Conservation (phyloP, 2,329 filamentous ascomycete genomes). For the Alternaria infectoria region DNA sequence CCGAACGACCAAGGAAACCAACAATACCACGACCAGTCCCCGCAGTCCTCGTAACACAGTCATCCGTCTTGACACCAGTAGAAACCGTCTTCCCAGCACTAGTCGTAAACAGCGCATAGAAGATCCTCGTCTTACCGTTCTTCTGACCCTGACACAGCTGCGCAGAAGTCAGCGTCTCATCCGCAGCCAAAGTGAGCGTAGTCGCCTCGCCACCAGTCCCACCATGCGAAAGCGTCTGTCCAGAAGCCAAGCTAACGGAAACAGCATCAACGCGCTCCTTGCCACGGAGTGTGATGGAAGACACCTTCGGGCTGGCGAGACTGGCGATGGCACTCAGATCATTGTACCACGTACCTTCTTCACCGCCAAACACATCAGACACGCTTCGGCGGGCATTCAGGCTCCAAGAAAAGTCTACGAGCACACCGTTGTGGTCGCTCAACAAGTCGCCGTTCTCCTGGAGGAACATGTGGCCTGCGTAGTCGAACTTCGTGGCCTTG, state of each 20-base stretch:
- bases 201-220: slow-evolving; percentile 57
- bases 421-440: slow-evolving; percentile 69
- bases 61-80: slow-evolving; percentile 55
- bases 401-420: slow-evolving; percentile 57
- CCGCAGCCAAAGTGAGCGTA: slow-evolving; percentile 53
- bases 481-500: slow-evolving; percentile 59
- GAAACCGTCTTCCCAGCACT: slow-evolving; percentile 56
- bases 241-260: slow-evolving; percentile 56
- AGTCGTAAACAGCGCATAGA: slow-evolving; percentile 63
- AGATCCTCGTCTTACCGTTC: slow-evolving; percentile 57
- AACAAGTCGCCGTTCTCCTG: slow-evolving; percentile 63
- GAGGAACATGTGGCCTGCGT: slow-evolving; percentile 64
- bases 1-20: slow-evolving; percentile 60
- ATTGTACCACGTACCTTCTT: slow-evolving; percentile 62
- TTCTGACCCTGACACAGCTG: slow-evolving; percentile 60
- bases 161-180: slow-evolving; percentile 59
- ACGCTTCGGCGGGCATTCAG: slow-evolving; percentile 12
- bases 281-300: slow-evolving; percentile 56
- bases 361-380: slow-evolving; percentile 56
- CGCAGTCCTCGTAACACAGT: slow-evolving; percentile 57
- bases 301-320: slow-evolving; percentile 42
- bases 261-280: slow-evolving; percentile 59
- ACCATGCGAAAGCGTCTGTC: slow-evolving; percentile 59
- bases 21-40: slow-evolving; percentile 60
- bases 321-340: slow-evolving; percentile 55